Conservation (phyloP, 768 basidiomycete species). For the Lactarius trivialis region DNA sequence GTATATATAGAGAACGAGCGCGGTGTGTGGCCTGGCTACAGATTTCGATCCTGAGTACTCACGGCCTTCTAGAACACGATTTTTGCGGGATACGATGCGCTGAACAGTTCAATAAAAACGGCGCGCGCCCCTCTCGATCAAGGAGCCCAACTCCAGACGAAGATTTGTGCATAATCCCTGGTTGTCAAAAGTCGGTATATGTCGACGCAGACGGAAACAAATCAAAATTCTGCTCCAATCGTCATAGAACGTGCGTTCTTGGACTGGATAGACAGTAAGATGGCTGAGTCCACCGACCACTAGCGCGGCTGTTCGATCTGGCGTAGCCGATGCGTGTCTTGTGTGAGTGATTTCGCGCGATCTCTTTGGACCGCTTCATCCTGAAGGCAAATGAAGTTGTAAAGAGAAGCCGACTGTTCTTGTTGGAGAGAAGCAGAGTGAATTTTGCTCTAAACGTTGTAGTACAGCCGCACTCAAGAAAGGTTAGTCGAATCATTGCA, state of each 20-base stretch:
- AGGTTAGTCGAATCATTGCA: slow-evolving; percentile 6
- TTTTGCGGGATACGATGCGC: slow-evolving; percentile 25
- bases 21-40: background rate
- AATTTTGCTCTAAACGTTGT: slow-evolving; percentile 27
- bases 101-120: background rate
- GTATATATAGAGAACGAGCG: slow-evolving; percentile 24
- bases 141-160: background rate
- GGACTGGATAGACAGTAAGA: background rate
- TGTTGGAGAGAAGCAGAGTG: slow-evolving; percentile 22
- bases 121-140: background rate
- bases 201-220: slow-evolving; percentile 14
- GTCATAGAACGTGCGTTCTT: slow-evolving; percentile 20
- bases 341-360: slow-evolving; percentile 9
- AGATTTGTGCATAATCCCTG: slow-evolving; percentile 11
- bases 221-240: slow-evolving; percentile 20
- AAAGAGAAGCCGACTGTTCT: slow-evolving; percentile 18
- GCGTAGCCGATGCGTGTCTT: slow-evolving; percentile 20
- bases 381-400: slow-evolving; percentile 17
- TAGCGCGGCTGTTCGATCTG: slow-evolving; percentile 17
- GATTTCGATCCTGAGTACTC: background rate
- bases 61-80: slow-evolving; percentile 12
- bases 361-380: background rate
- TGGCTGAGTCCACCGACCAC: background rate
- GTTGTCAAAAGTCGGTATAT: slow-evolving; percentile 15
- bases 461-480: slow-evolving; percentile 8